Percentiles rank a stretch among this genome's conserved stretches.
Conservation (phyloP, 2,329 filamentous ascomycete species). For the Aspergillus terreus region DNA sequence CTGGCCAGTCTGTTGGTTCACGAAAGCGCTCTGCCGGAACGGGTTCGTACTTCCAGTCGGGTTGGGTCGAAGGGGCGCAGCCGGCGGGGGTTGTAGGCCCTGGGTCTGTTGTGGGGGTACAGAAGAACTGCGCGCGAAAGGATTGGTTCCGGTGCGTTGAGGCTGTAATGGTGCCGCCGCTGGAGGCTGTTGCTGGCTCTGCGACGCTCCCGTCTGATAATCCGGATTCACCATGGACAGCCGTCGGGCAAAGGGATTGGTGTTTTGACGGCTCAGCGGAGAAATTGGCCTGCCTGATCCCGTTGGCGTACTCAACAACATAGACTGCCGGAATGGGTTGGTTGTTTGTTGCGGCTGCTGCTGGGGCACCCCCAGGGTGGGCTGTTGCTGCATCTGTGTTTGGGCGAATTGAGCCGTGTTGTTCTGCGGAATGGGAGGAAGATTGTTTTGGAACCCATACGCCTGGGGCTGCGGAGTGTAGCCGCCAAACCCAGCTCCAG, state of each 20-base stretch:
- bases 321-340: conserved; percentile 92
- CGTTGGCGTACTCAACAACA: conserved; percentile 57
- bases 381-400: conserved; percentile 37
- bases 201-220: conserved; percentile 20
- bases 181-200: conserved; percentile 24
- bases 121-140: conserved; percentile 59
- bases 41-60: conserved; percentile 89
- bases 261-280: conserved; percentile 61
- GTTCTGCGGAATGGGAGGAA: conserved; percentile 48
- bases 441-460: conserved; percentile 42
- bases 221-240: conserved; percentile 33
- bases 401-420: conserved; percentile 45
- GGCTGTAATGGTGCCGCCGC: conserved; percentile 38
- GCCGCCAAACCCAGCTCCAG: conserved; percentile 79
- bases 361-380: conserved; percentile 15
- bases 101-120: conserved; percentile 35
- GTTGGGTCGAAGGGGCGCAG: conserved; percentile 62
- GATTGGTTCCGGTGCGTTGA: conserved; percentile 67
- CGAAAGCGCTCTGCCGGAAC: conserved; percentile 85
- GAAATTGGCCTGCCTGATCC: conserved; percentile 47
- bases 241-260: conserved; percentile 80
- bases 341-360: conserved; percentile 56
- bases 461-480: conserved; percentile 69
- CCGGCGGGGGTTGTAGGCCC: conserved; percentile 32
- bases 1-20: conserved; percentile 81